A percentile compares a stretch with the other conserved stretches of the same genome.
Conservation (phyloP, 768 basidiomycete species). For the Boletus sensibilis region DNA sequence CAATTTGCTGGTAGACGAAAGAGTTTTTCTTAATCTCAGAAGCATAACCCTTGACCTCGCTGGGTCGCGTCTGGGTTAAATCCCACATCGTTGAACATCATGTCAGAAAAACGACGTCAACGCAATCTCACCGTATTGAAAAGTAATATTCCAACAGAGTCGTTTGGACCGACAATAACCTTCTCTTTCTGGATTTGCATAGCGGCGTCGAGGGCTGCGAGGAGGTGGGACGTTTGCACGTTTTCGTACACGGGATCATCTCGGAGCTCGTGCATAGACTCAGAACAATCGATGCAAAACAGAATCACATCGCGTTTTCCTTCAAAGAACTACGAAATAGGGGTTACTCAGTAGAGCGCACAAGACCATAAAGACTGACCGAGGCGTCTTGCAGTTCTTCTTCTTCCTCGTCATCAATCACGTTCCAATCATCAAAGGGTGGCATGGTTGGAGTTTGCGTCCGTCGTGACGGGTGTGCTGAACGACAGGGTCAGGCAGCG, state of each 20-base stretch:
- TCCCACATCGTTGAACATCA: neutral
- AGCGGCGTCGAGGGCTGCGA: conserved; percentile 76
- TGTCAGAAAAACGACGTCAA: neutral
- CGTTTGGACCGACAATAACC: conserved; percentile 83
- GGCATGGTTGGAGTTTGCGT: conserved; percentile 42
- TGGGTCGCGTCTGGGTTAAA: conserved; percentile 21
- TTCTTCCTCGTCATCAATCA: conserved; percentile 76
- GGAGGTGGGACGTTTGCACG: conserved; percentile 70
- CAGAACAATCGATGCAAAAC: conserved; percentile 94
- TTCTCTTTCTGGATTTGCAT: conserved; percentile 89
- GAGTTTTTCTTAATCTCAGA: conserved; percentile 69
- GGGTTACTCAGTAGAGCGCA: conserved; percentile 5
- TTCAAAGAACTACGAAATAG: conserved; percentile 55
- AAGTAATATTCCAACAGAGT: conserved; percentile 85
- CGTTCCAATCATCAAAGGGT: conserved; percentile 79
- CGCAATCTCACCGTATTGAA: conserved; percentile 80
- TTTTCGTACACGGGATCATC: conserved; percentile 67
- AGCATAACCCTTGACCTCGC: conserved; percentile 37
- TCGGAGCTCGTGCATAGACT: conserved; percentile 77
- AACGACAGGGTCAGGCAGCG: neutral
- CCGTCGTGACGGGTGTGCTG: neutral
- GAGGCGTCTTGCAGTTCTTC: conserved; percentile 74
- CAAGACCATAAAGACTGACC: conserved; percentile 37
- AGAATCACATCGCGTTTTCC: conserved; percentile 82
- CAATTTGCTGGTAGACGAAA: conserved; percentile 73